Base-by-base conservation (phyloP, 331 rosid species). In the Phaseolus coccineus region DNA sequence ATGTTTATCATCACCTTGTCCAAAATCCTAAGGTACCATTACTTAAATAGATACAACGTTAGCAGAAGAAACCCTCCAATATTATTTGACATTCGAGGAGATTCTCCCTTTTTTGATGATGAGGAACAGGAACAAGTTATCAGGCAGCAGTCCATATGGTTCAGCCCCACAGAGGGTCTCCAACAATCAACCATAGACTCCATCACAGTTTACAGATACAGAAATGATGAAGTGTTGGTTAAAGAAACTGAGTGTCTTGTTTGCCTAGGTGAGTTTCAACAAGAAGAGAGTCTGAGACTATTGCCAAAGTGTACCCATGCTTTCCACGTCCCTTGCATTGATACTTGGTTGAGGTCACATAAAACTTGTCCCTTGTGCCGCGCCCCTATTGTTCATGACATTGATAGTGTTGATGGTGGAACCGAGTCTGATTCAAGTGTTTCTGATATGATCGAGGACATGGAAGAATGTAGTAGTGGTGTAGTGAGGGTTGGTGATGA, bases 11-110 rank as follows among this genome's bases (percentile, higher is more conserved):
- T 35, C 69, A 35, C 69, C 69, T 7, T 63, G 47, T 63, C 12
- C 69, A 63, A 35, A 35, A 63, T 63, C 27, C 27, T 63, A 16
- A 63, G 25, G 69, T 8, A 33, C 69, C 8, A 63, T 63, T 3
- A 35, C 8, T n/a, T 40, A 31, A 62, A 10, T 3, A 15, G 47
- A 63, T 63, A 7, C 46, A 15, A 33, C 33, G 13, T 63, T 33
- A 35, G 4, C 47, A 63, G 69, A 63, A 63, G 47, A 6, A 63
- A 63, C 28, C 69, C 47, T 16, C 48, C 69, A 33, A 63, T 63
- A 33, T 35, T 63, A 63, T 63, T 63, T 6, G 69, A 63, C 69
- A 35, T 63, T 63, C 69, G 69, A 33, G 47, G 69, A 63, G 69
- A 35, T 63, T 63, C 0, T 35, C 3, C 69, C 46, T 63, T 63